Conservation (phyloP, 2,329 filamentous ascomycete genomes). For the Fusarium nelsonii region DNA sequence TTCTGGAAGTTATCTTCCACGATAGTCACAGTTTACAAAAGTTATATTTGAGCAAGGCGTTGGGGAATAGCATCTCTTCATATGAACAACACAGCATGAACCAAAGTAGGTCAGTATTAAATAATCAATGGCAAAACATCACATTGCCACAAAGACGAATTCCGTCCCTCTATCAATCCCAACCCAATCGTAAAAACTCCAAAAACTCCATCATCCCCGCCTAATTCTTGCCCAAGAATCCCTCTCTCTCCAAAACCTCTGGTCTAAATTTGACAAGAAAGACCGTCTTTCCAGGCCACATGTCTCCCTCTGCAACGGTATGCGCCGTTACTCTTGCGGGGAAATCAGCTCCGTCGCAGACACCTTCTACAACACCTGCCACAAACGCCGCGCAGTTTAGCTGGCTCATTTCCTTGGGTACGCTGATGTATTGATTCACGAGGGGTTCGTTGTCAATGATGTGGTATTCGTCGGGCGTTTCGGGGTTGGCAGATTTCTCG, state of each 20-base stretch:
- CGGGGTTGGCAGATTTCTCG: constrained; percentile 85
- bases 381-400: constrained; percentile 97
- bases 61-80: constrained; percentile 9
- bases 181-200: constrained; percentile 27
- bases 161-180: constrained; percentile 20
- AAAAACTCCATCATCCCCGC: constrained; percentile 30
- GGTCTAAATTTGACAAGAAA: constrained; percentile 93
- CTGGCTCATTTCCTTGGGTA: constrained; percentile 95
- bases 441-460: constrained; percentile 98
- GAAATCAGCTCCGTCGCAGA: constrained; percentile 93
- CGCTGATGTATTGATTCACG: constrained; percentile 92
- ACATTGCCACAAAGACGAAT: constrained; percentile 23
- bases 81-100: not conserved
- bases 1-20: constrained; percentile 35
- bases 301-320: constrained; percentile 77
- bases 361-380: constrained; percentile 93
- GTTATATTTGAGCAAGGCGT: constrained; percentile 27
- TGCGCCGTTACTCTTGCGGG: constrained; percentile 91
- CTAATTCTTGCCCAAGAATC: constrained; percentile 75
- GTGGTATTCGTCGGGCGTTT: constrained; percentile 96
- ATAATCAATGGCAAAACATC: constrained; percentile 23
- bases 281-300: constrained; percentile 97
- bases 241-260: constrained; percentile 93
- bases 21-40: not conserved
- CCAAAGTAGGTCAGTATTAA: constrained; percentile 14